Base-by-base conservation (phyloP, 2,329 filamentous ascomycete genomes). In the Paracoccidioides brasiliensis region DNA sequence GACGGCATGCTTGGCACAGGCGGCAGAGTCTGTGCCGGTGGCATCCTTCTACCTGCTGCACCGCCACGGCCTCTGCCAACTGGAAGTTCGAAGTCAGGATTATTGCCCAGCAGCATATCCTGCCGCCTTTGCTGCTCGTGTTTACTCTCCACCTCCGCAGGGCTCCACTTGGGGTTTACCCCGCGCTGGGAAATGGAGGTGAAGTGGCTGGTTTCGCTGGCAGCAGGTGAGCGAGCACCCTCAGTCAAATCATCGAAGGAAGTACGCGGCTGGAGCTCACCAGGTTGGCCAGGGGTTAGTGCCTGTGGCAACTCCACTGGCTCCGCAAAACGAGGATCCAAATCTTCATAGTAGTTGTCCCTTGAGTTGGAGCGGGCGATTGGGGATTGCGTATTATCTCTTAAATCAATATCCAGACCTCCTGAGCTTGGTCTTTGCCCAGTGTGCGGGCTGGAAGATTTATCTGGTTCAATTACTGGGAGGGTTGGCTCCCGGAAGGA, bases 111-210 rank as follows among this genome's bases (percentile, higher is more conserved):
- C 42, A 95, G 73, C 52, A 90, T 78, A 62, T 94, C 88, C 62
- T 85, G 82, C 58, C 80, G 80, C 63, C 81, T 75, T 64, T 77
- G 78, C 28, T 74, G 71, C 30, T 75, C 75, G 54, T 72, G 69
- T 42, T 74, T 72, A 41, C 73, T 69, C 22, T 71, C 73, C 55
- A 72, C 65, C 64, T 73, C 62, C 62, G 72, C 60, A 69, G 72
- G 61, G 69, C 74, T 81, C 90, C 91, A 96, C 58, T 84, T 83
- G 5, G 90, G 91, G 68, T 96, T 96, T 55, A 96, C 75, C 1
- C 87, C 86, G 38, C 91, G 81, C 70, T 96, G 90, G 0, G 86
- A 91, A 48, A 97, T 85, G 9, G 87, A 93, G 1, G 91, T 96
- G 71, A 95, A 96, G 63, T 86, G 87, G 48, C 84, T 91, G 30